phyloP scores from a whole-genome alignment of 495 filamentous ascomycete species.

The Xylaria grammica region DNA sequence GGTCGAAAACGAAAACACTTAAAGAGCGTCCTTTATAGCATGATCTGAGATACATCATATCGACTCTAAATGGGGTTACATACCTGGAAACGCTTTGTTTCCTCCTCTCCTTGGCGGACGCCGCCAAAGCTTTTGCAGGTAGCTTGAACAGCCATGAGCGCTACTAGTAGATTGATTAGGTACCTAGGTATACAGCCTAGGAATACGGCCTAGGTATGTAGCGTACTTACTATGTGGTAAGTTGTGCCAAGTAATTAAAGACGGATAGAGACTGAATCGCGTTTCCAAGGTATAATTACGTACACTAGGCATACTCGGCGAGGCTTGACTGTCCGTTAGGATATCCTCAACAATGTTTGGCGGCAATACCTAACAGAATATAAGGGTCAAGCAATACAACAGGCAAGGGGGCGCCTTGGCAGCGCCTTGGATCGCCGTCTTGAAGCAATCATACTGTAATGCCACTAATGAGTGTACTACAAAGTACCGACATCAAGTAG shows the following conservation, averaged over 20 bases:
- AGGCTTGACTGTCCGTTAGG: background rate
- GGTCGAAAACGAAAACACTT: background rate
- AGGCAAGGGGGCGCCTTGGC: background rate
- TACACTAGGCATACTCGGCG: background rate
- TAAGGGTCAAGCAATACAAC: background rate
- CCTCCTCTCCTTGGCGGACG: background rate
- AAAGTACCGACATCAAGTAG: background rate
- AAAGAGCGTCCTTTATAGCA: background rate
- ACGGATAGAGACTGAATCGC: background rate
- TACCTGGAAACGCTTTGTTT: background rate
- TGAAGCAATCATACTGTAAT: slow-evolving; percentile 5
- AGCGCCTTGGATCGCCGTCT: background rate
- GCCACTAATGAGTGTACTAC: background rate
- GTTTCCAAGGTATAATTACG: background rate
- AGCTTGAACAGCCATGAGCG: background rate
- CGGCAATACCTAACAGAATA: slow-evolving; percentile 21
- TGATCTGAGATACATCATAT: background rate
- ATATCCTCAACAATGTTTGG: background rate
- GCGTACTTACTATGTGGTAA: no score
- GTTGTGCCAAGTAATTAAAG: no score
- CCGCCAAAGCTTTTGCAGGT: background rate
- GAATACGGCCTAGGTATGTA: no score
- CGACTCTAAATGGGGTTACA: background rate
- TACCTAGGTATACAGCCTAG: no score
- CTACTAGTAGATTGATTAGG: no score